These are phyloP conservation scores for Pulveroboletus sp. DNA, from an alignment of 768 basidiomycete species.

Conservation along the genomic window DNA sequence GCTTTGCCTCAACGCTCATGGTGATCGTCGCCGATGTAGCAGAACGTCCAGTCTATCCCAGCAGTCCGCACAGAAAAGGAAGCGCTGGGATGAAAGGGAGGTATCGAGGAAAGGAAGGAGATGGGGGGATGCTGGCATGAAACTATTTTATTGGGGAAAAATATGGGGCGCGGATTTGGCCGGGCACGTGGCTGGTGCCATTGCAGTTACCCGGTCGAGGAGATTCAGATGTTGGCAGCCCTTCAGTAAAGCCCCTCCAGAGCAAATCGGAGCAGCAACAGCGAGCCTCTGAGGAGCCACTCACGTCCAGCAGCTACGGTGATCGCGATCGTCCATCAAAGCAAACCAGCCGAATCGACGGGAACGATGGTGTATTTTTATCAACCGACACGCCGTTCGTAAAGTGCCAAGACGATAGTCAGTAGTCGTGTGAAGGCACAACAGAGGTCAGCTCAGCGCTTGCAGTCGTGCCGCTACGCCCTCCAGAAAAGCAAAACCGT, in stretches of 20 bases:
- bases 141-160: slow-evolving; percentile 28
- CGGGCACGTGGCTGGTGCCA: slow-evolving; percentile 23
- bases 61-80: neutral
- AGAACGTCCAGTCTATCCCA: slow-evolving; percentile 5
- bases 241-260: too few species aligned
- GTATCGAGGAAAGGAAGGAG: neutral
- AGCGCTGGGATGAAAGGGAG: neutral
- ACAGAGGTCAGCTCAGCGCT: slow-evolving; percentile 16
- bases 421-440: neutral
- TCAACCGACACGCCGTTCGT: too few species aligned
- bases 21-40: slow-evolving; percentile 11
- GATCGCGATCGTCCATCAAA: too few species aligned
- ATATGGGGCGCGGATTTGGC: slow-evolving; percentile 16
- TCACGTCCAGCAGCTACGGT: too few species aligned
- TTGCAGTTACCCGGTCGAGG: too few species aligned
- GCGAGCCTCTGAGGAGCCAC: too few species aligned
- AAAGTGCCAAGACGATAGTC: neutral
- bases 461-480: slow-evolving; percentile 52
- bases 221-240: too few species aligned
- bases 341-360: too few species aligned
- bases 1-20: slow-evolving; percentile 16
- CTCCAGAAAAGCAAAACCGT: slow-evolving; percentile 66
- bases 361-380: too few species aligned
- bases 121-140: neutral
- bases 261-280: too few species aligned